Evolutionary conservation across 352 stramenopile species (phyloP).

Genomic region (Phytophthora megakarya): DNA sequence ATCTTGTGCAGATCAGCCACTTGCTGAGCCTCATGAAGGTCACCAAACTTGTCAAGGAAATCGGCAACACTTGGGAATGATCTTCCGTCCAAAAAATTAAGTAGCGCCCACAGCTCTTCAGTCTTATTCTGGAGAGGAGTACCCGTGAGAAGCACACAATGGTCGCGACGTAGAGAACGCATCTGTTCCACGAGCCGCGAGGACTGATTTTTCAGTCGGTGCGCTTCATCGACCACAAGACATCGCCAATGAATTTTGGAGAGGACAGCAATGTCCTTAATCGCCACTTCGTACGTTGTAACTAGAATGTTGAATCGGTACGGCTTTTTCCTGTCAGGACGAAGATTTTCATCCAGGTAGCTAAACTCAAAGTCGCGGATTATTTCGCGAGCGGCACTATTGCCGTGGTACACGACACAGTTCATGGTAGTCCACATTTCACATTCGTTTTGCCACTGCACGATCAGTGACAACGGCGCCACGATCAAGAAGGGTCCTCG

Average conservation of each 20-base stretch:
- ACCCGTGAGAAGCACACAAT: conserved; percentile 87
- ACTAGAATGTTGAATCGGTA: conserved; percentile 92
- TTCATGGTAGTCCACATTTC: conserved; percentile 99
- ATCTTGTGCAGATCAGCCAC: conserved; percentile 91
- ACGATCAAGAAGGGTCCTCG: conserved; percentile 98
- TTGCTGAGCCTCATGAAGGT: conserved; percentile 85
- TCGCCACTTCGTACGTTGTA: conserved; percentile 91
- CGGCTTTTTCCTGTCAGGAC: conserved; percentile 81
- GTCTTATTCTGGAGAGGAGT: conserved; percentile 98
- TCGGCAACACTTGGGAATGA: conserved; percentile 93
- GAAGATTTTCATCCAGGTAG: conserved; percentile 66
- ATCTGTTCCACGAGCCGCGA: conserved; percentile 89
- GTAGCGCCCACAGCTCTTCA: conserved; percentile 98
- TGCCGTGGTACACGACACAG: conserved; percentile 99
- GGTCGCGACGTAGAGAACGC: conserved; percentile 74
- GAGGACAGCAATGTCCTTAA: conserved; percentile 92
- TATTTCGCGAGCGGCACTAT: conserved; percentile 89
- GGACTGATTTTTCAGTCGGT: conserved; percentile 88
- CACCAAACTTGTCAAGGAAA: conserved; percentile 94
- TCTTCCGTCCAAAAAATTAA: conserved; percentile 97
- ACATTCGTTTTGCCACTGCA: conserved; percentile 99
- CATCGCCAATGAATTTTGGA: conserved; percentile 94
- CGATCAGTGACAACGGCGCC: conserved; percentile 97
- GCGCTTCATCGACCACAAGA: conserved; percentile 89
- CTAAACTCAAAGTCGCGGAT: conserved; percentile 98